A percentile compares a stretch with the other conserved stretches of the same genome.
These are phyloP conservation scores for Silene coronaria DNA, from an alignment of 179 eudicot species.

Conservation along the genomic window DNA sequence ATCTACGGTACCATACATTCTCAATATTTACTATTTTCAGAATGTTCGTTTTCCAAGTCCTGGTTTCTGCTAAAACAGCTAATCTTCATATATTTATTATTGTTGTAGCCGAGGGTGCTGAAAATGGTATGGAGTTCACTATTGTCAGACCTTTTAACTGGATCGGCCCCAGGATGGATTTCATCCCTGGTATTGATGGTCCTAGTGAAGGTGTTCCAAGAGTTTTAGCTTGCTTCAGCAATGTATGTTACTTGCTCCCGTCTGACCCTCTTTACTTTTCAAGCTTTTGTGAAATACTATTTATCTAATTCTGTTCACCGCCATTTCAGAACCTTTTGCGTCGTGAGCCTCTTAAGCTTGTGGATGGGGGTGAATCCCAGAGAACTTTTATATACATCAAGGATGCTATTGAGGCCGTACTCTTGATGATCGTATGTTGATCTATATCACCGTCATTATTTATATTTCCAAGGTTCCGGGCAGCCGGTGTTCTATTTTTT, in stretches of 20 bases:
- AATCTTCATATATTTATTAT: not conserved
- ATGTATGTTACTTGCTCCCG: slow-evolving; percentile 38
- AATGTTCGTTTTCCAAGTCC: not conserved
- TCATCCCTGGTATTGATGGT: slow-evolving; percentile 97
- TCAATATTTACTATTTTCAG: not conserved
- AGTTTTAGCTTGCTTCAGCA: slow-evolving; percentile 96
- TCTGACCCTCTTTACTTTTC: not conserved
- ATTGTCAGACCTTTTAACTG: slow-evolving; percentile 96
- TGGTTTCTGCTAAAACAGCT: not conserved
- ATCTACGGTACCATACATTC: slow-evolving; percentile 49
- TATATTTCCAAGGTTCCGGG: not conserved
- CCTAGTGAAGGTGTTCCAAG: slow-evolving; percentile 99
- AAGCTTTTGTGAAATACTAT: not conserved
- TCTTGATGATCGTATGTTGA: slow-evolving; percentile 77
- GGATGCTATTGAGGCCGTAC: slow-evolving; percentile 95
- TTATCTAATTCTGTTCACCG: not conserved
- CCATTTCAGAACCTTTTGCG: slow-evolving; percentile 69
- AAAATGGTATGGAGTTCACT: slow-evolving; percentile 88
- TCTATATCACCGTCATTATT: not conserved
- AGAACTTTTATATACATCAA: slow-evolving; percentile 87
- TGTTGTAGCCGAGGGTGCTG: slow-evolving; percentile 90
- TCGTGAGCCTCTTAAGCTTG: slow-evolving; percentile 89
- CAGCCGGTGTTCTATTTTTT: not conserved
- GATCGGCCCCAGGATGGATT: slow-evolving; percentile 99
- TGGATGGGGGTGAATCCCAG: slow-evolving; percentile 96